Percentiles rank a stretch among this genome's conserved stretches.
These are phyloP conservation scores for Saccharum officinarum DNA, from an alignment of 176 grass and related monocot species.

Conservation along the genomic window DNA sequence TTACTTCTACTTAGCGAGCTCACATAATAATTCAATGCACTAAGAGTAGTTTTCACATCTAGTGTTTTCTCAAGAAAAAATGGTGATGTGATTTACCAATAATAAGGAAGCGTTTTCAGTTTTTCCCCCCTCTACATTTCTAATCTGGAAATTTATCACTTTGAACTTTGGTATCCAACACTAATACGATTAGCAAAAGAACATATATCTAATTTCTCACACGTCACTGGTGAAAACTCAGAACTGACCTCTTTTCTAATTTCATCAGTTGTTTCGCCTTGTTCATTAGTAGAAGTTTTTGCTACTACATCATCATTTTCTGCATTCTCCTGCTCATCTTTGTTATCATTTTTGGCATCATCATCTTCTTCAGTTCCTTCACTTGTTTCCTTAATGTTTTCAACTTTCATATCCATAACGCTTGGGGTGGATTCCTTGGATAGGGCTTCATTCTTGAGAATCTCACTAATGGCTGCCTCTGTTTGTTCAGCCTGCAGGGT, in stretches of 20 bases:
- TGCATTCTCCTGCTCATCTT: conserved; percentile 26
- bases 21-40: neutral
- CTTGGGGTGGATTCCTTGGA: conserved; percentile 29
- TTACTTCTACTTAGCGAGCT: conserved; percentile 21
- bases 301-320: conserved; percentile 13
- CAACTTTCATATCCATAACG: neutral
- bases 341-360: conserved; percentile 28
- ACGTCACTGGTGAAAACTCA: neutral
- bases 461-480: conserved; percentile 29
- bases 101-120: neutral
- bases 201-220: conserved; percentile 23
- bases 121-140: neutral
- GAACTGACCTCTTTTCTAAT: conserved; percentile 46
- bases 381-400: conserved; percentile 21
- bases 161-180: conserved; percentile 22
- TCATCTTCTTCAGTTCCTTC: conserved; percentile 32
- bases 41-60: neutral
- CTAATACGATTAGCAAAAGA: conserved; percentile 11
- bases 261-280: conserved; percentile 18
- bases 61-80: neutral
- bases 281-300: conserved; percentile 7
- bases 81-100: neutral
- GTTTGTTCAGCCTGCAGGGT: conserved; percentile 42
- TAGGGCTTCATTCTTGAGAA: conserved; percentile 31
- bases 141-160: conserved; percentile 11